Evolutionary conservation across 345 rosid species (phyloP).

Genomic region (Eucalyptus tenuipes): DNA sequence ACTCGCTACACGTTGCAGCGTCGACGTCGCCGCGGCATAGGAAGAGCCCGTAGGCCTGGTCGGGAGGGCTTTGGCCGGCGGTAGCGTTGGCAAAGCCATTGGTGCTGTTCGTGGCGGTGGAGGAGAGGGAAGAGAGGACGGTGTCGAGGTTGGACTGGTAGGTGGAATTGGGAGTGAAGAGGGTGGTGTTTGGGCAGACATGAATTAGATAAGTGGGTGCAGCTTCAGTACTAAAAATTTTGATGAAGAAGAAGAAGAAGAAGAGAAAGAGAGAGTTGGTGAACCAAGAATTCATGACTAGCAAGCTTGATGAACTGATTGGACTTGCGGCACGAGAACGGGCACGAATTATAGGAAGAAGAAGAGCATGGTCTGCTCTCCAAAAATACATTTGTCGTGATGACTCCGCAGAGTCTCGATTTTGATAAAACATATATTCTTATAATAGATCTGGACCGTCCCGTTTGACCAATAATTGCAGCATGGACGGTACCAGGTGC

Average conservation of each 20-base stretch:
- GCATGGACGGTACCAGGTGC: too few species aligned
- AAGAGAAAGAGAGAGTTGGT: not conserved
- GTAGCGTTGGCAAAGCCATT: not conserved
- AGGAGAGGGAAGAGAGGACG: not conserved
- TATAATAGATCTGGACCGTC: too few species aligned
- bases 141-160: not conserved
- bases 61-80: conserved; percentile 1
- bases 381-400: not conserved
- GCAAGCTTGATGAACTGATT: not conserved
- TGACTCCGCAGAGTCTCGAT: fast-evolving
- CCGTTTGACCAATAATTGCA: not conserved
- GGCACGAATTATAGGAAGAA: not conserved
- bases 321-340: fast-evolving
- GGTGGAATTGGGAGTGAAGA: not conserved
- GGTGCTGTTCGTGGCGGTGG: not conserved
- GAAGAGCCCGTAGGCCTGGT: conserved; percentile 16
- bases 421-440: not conserved
- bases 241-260: not conserved
- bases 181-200: not conserved
- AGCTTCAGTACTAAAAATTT: fast-evolving
- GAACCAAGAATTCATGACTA: not conserved
- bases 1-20: too few species aligned
- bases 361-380: not conserved
- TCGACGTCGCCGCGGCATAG: conserved; percentile 19
- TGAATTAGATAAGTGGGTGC: not conserved